Evolutionary conservation across 352 stramenopile species (phyloP).

Genomic region (Poterioochromonas sp.): DNA sequence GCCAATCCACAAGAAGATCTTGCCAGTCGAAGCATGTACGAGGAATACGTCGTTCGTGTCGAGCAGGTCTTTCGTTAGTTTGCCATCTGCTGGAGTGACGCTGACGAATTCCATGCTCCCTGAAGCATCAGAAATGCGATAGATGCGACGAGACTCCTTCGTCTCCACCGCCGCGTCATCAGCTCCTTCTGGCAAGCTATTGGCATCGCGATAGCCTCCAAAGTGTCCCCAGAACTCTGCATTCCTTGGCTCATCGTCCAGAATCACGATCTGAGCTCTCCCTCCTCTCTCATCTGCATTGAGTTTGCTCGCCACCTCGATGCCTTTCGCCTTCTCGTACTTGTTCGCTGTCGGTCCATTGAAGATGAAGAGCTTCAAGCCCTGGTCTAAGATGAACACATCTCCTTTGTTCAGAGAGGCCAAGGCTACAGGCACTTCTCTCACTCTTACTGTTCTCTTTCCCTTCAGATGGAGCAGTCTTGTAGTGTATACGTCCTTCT

Average conservation of each 20-base stretch:
- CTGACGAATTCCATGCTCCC: constrained; percentile 46
- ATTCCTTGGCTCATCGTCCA: constrained; percentile 76
- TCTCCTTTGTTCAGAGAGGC: constrained; percentile 78
- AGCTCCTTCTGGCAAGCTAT: constrained; percentile 47
- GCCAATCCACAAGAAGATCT: constrained; percentile 82
- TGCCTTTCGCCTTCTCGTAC: constrained; percentile 76
- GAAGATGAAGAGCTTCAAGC: constrained; percentile 75
- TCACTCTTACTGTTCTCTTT: constrained; percentile 68
- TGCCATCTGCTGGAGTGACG: constrained; percentile 54
- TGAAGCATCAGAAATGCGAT: constrained; percentile 60
- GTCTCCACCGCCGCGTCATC: constrained; percentile 57
- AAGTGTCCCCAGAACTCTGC: constrained; percentile 78
- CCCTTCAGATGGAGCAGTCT: constrained; percentile 77
- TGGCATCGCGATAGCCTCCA: constrained; percentile 62
- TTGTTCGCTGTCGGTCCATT: constrained; percentile 62
- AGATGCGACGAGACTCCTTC: constrained; percentile 14
- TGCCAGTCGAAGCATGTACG: constrained; percentile 69
- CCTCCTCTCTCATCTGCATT: constrained; percentile 68
- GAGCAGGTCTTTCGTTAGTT: constrained; percentile 65
- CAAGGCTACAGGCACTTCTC: constrained; percentile 60
- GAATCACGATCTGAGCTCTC: constrained; percentile 59
- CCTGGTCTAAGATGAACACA: constrained; percentile 83
- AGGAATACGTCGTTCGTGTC: constrained; percentile 80
- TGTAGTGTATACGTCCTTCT: constrained; percentile 67
- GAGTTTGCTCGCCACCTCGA: constrained; percentile 73